These are phyloP conservation scores for Amphibolis antarctica DNA, from an alignment of 106 monocot genomes.

Conservation along the genomic window DNA sequence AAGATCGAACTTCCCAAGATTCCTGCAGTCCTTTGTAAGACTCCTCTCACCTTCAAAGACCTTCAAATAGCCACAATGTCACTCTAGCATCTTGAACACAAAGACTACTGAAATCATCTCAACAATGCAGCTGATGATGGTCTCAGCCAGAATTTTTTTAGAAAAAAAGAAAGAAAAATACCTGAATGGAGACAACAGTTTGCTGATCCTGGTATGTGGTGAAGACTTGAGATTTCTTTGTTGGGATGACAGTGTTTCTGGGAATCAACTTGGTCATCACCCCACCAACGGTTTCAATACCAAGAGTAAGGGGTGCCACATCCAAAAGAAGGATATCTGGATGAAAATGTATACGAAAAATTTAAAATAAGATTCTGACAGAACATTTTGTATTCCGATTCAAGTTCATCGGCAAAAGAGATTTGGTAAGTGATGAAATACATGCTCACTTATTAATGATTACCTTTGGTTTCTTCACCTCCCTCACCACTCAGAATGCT, in stretches of 20 bases:
- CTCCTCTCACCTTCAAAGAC: slow-evolving; percentile 56
- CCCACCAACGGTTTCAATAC: slow-evolving; percentile 43
- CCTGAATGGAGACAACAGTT: slow-evolving; percentile 33
- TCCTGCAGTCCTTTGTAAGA: slow-evolving; percentile 38
- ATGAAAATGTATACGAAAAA: background rate
- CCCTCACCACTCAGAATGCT: slow-evolving; percentile 34
- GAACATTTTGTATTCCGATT: too few species aligned
- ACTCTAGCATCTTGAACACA: background rate
- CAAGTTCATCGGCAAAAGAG: background rate
- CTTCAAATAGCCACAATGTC: slow-evolving; percentile 5
- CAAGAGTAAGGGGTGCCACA: slow-evolving; percentile 35
- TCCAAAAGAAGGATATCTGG: slow-evolving; percentile 34
- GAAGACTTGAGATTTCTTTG: slow-evolving; percentile 46
- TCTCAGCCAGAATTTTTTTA: too few species aligned
- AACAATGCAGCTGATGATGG: too few species aligned
- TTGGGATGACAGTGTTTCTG: slow-evolving; percentile 40
- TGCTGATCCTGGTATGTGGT: slow-evolving; percentile 44
- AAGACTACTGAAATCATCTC: too few species aligned
- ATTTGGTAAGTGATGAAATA: background rate
- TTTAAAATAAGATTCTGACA: background rate
- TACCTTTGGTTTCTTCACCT: slow-evolving; percentile 32
- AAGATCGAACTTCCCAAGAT: slow-evolving; percentile 46
- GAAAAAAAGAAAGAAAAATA: background rate
- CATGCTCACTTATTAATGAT: background rate
- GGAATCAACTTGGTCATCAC: slow-evolving; percentile 52